Base-by-base conservation (phyloP, 257 asterid species). In the Salvia rosmarinus region DNA sequence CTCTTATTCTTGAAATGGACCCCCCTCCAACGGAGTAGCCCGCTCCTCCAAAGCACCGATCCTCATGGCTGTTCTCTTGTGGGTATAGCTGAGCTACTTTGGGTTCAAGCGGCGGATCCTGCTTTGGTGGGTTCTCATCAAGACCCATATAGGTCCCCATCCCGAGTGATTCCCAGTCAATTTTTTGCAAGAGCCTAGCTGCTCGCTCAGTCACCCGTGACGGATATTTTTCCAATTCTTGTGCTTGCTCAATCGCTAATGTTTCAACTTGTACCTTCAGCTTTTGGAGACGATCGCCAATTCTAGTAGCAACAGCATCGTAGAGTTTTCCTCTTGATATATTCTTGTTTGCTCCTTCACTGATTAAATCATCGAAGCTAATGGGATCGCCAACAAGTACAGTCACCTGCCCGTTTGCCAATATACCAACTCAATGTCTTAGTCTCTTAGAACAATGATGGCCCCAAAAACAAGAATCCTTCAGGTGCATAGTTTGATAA, bases 301-400 rank as follows among this genome's bases (percentile, higher is more conserved):
- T 84, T 83, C 96, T 88, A 34, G 86, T 55, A 73, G 95, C 79
- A 47, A 90, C 86, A 4, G 90, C 89, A 72, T 92, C 96, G 28
- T 86, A 92, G 35, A 92, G 87, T 59, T 90, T 81, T 68, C 84
- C 87, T 77, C 92, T 84, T 8, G 92, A 75, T 20, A 84, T 54
- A 12, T 77, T 82, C 56, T 73, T 73, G 51, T 82, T 76, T 44
- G 74, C 84, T 44, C 75, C 89, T 9, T 72, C 75, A 8, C 60
- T 42, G 46, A 85, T 75, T 65, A 92, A 23, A 75, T 92, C 98
- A 11, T 92, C 92, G 49, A 92, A 90, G 57, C 67, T 59, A 54
- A 92, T 90, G 68, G 98, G 98, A 67, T 92, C 98, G 2, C 98
- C 98, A 3, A 92, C 82, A 12, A 92, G 92, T 50, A 92, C 85